Evolutionary conservation across 2,329 filamentous ascomycete species (phyloP).

Genomic region (Neonectria sp.): DNA sequence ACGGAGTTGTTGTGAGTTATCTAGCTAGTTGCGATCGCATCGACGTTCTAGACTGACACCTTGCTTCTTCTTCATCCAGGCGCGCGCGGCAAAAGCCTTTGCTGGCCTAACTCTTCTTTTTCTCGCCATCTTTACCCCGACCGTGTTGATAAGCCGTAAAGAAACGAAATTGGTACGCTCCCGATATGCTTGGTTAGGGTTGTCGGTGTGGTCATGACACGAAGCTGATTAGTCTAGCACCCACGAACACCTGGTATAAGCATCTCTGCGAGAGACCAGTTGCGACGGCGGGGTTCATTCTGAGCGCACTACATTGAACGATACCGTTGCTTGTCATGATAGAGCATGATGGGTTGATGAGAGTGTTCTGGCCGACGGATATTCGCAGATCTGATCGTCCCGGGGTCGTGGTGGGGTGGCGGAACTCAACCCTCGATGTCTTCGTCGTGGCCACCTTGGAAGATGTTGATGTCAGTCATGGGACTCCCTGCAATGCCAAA

Average conservation of each 20-base stretch:
- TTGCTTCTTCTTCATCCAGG: slow-evolving; percentile 62
- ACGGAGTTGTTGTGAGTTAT: slow-evolving; percentile 90
- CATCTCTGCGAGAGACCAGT: slow-evolving; percentile 94
- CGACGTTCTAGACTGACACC: slow-evolving; percentile 17
- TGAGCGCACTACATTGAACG: slow-evolving; percentile 61
- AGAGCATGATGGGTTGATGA: slow-evolving; percentile 90
- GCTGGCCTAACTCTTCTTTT: slow-evolving; percentile 87
- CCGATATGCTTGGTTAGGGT: slow-evolving; percentile 13
- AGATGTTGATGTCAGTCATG: slow-evolving; percentile 83
- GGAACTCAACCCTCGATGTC: slow-evolving; percentile 91
- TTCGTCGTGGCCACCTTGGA: slow-evolving; percentile 92
- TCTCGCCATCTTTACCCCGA: slow-evolving; percentile 85
- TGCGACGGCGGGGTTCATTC: slow-evolving; percentile 95
- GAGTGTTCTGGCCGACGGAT: slow-evolving; percentile 98
- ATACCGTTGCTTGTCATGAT: slow-evolving; percentile 69
- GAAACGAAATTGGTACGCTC: slow-evolving; percentile 83
- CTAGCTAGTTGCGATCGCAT: background rate
- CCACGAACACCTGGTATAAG: slow-evolving; percentile 83
- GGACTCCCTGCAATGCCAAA: background rate
- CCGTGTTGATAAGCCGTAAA: slow-evolving; percentile 84
- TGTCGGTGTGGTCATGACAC: background rate
- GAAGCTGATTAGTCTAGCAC: slow-evolving; percentile 71
- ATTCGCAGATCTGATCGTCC: slow-evolving; percentile 79
- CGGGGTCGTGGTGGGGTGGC: slow-evolving; percentile 95
- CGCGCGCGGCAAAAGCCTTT: slow-evolving; percentile 89